A percentile compares a stretch with the other conserved stretches of the same genome.
phyloP scores from a whole-genome alignment of 208 protist genomes.

The Leptomonas pyrrhocoris region DNA sequence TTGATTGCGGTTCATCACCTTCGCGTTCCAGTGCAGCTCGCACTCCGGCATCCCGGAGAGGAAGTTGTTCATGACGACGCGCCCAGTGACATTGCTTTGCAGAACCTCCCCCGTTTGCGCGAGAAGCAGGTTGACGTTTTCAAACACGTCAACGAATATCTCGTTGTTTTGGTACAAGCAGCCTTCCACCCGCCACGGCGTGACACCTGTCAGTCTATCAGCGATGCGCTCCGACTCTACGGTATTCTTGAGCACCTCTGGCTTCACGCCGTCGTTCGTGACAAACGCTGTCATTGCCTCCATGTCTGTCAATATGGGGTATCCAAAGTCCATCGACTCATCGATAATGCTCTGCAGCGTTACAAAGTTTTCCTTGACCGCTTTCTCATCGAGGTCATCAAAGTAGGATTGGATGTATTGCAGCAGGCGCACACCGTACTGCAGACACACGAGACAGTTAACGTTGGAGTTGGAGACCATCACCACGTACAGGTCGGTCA shows the following conservation, averaged over 20 bases:
- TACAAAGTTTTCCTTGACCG: constrained; percentile 96
- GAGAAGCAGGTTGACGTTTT: constrained; percentile 97
- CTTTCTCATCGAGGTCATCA: constrained; percentile 89
- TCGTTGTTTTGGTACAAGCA: constrained; percentile 97
- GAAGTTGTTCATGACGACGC: constrained; percentile 96
- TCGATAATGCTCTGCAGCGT: constrained; percentile 98
- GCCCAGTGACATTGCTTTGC: constrained; percentile 92
- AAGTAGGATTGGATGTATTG: constrained; percentile 94
- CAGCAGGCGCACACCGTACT: constrained; percentile 86
- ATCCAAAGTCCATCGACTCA: constrained; percentile 98
- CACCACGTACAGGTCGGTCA: constrained; percentile 94
- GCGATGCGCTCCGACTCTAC: constrained; percentile 63
- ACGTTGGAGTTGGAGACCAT: constrained; percentile 92
- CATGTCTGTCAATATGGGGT: constrained; percentile 93
- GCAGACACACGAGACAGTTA: constrained; percentile 87
- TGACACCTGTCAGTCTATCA: constrained; percentile 89
- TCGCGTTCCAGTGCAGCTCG: constrained; percentile 95
- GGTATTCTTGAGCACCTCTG: constrained; percentile 45
- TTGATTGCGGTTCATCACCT: constrained; percentile 23
- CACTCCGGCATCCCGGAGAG: constrained; percentile 99
- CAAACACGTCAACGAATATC: constrained; percentile 98
- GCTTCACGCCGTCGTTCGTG: constrained; percentile 68
- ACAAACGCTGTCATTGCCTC: constrained; percentile 94
- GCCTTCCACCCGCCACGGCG: constrained; percentile 92
- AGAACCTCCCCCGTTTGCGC: constrained; percentile 92